These are phyloP conservation scores for Linum trigynum DNA, from an alignment of 345 rosid genomes.

Conservation along the genomic window DNA sequence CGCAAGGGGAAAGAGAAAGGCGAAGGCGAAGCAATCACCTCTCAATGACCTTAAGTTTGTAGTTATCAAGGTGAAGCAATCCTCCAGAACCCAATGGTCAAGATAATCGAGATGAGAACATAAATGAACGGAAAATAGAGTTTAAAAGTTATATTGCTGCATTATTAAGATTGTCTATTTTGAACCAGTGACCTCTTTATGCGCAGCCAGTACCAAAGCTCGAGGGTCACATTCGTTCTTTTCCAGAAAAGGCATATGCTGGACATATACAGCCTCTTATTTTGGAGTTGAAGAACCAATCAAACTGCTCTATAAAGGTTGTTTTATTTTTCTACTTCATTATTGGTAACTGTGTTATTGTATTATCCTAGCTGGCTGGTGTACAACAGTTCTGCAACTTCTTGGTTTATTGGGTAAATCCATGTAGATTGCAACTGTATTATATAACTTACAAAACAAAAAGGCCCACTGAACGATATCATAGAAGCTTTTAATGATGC, in stretches of 20 bases:
- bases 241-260: conserved; percentile 60
- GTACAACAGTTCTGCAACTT: not conserved
- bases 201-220: conserved; percentile 78
- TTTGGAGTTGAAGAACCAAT: conserved; percentile 63
- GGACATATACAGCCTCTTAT: conserved; percentile 69
- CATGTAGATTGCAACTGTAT: not conserved
- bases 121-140: not conserved
- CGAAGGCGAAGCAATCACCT: conserved; percentile 43
- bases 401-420: not conserved
- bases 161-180: conserved; percentile 8
- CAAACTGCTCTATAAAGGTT: conserved; percentile 71
- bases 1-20: conserved; percentile 23
- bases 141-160: conserved; percentile 2
- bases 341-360: not conserved
- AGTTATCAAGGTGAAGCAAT: conserved; percentile 64
- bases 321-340: not conserved
- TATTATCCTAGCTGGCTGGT: not conserved
- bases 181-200: conserved; percentile 1
- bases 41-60: conserved; percentile 52
- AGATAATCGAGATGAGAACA: not conserved
- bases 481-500: not conserved
- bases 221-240: conserved; percentile 51
- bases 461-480: not conserved
- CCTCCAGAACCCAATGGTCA: not conserved
- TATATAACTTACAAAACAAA: too few relatives aligned